Evolutionary conservation across 192 early-diverging fungal species (phyloP).

Genomic region (Ambispora gerdemannii): DNA sequence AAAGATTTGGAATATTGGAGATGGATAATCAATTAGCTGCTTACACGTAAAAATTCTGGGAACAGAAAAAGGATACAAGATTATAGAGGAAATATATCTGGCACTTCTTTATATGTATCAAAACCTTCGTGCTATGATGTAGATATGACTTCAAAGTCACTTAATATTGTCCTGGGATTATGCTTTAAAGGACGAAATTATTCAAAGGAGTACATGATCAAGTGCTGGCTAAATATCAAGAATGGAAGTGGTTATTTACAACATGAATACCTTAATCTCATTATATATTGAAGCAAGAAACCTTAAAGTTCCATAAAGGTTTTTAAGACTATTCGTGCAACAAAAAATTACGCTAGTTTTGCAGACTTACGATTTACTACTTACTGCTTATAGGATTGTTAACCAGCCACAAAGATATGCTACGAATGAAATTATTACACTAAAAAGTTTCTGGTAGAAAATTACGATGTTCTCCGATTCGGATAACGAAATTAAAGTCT

Average conservation of each 20-base stretch:
- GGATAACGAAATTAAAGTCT: too few species aligned
- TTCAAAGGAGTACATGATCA: not conserved
- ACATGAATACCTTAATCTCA: slow-evolving; percentile 8
- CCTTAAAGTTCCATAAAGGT: not conserved
- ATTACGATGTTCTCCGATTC: too few species aligned
- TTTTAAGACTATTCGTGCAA: not conserved
- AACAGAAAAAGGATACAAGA: not conserved
- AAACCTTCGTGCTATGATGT: not conserved
- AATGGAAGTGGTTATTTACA: not conserved
- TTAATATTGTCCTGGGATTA: slow-evolving; percentile 14
- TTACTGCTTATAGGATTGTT: not conserved
- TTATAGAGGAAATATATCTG: not conserved
- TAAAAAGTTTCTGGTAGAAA: too few species aligned
- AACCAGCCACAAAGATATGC: not conserved
- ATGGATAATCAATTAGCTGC: not conserved
- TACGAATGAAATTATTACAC: not conserved
- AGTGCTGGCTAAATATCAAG: not conserved
- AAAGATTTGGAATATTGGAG: not conserved
- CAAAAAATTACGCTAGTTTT: not conserved
- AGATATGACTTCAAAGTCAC: slow-evolving; percentile 5
- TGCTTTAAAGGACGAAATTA: not conserved
- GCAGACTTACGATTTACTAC: slow-evolving; percentile 5
- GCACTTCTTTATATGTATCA: not conserved
- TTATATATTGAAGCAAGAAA: not conserved
- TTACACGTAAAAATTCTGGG: not conserved